Conservation (phyloP, 208 protist species). For the Trypanosomatidae sp. region DNA sequence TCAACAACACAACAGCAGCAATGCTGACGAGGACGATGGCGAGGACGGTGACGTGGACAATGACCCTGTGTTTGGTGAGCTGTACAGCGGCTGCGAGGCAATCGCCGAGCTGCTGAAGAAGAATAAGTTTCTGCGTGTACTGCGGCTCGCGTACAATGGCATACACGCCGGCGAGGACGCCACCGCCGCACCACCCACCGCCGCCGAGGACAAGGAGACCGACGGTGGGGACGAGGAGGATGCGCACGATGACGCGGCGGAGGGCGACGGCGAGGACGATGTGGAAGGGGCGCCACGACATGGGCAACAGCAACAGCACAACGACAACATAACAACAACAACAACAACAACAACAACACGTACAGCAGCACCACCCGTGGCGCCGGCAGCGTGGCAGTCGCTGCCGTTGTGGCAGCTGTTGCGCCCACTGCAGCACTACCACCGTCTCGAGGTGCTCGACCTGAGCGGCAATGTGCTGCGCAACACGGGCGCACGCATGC, state of each 20-base stretch:
- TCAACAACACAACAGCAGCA: too few species aligned
- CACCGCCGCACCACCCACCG: slow-evolving; percentile 14
- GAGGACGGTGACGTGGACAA: slow-evolving; percentile 59
- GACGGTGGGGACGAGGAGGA: slow-evolving; percentile 25
- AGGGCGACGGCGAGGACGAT: slow-evolving; percentile 1
- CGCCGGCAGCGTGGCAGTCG: slow-evolving; percentile 34
- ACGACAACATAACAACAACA: too few species aligned
- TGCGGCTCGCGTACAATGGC: slow-evolving; percentile 57
- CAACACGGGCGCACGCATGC: slow-evolving; percentile 48
- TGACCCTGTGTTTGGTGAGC: slow-evolving; percentile 74
- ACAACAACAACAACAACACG: not conserved
- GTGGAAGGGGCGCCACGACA: not conserved
- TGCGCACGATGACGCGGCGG: slow-evolving; percentile 9
- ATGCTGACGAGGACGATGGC: slow-evolving; percentile 21
- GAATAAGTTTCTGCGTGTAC: slow-evolving; percentile 80
- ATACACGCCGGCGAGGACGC: slow-evolving; percentile 72
- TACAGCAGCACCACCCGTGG: not conserved
- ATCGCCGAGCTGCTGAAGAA: slow-evolving; percentile 80
- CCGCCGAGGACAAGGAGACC: slow-evolving; percentile 12
- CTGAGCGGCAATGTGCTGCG: slow-evolving; percentile 62
- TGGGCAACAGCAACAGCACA: not conserved
- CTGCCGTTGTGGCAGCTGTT: slow-evolving; percentile 65
- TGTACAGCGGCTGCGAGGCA: slow-evolving; percentile 58
- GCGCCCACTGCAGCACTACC: slow-evolving; percentile 51
- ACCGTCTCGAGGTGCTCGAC: slow-evolving; percentile 60